These are phyloP conservation scores for Metschnikowia bowlesiae DNA, from an alignment of 805 yeast species.

Conservation along the genomic window DNA sequence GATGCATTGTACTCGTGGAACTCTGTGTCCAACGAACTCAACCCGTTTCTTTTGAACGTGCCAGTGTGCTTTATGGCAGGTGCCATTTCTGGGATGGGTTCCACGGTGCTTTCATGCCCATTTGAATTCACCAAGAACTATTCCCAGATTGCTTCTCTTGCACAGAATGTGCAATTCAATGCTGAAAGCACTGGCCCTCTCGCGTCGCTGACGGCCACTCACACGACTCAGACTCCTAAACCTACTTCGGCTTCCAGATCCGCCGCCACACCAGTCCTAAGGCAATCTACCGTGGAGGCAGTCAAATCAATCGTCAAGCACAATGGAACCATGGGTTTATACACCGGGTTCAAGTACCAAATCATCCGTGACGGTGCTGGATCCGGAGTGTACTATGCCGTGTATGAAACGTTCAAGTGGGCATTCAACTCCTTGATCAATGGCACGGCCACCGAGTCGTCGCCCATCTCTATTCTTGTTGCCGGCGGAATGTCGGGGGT, in stretches of 20 bases:
- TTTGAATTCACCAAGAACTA: constrained; percentile 81
- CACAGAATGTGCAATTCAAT: constrained; percentile 19
- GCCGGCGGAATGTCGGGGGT: constrained; percentile 83
- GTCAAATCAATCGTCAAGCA: constrained; percentile 45
- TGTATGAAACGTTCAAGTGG: constrained; percentile 70
- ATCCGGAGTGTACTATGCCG: constrained; percentile 67
- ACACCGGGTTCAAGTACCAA: constrained; percentile 71
- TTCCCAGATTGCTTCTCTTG: constrained; percentile 63
- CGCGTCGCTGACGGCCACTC: not conserved
- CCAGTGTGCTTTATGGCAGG: constrained; percentile 56
- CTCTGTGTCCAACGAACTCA: constrained; percentile 20
- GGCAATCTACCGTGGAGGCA: constrained; percentile 39
- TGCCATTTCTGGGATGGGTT: constrained; percentile 57
- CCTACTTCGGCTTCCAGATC: constrained; percentile 17
- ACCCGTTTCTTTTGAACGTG: constrained; percentile 38
- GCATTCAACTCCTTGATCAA: constrained; percentile 28
- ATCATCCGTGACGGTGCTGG: constrained; percentile 64
- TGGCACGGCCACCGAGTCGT: constrained; percentile 18
- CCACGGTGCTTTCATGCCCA: constrained; percentile 70
- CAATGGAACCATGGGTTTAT: constrained; percentile 62
- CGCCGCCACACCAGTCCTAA: constrained; percentile 15
- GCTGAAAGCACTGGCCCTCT: not conserved
- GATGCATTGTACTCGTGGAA: constrained; percentile 13
- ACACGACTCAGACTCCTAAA: not conserved
- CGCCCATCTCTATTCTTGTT: constrained; percentile 31